These are phyloP conservation scores for Prunella vulgaris DNA, from an alignment of 257 asterid species.

Conservation along the genomic window DNA sequence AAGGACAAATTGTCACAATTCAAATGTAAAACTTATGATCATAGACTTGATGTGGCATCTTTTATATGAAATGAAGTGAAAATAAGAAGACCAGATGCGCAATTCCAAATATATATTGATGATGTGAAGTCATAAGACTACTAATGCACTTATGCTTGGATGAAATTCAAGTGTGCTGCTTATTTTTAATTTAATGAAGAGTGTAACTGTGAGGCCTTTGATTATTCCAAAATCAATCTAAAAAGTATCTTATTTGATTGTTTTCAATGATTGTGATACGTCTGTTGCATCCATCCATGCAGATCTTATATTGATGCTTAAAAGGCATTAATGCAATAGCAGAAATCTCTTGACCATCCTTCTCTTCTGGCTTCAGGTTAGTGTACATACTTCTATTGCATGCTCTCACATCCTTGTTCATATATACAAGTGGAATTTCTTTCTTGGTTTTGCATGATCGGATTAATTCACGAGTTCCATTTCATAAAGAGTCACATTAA, in stretches of 20 bases:
- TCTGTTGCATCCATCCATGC: slow-evolving; percentile 17
- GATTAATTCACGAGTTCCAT: background rate
- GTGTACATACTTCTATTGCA: background rate
- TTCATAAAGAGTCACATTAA: background rate
- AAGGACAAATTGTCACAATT: background rate
- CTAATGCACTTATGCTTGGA: background rate
- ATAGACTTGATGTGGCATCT: too few relatives aligned
- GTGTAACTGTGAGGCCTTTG: background rate
- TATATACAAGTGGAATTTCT: background rate
- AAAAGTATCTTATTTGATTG: background rate
- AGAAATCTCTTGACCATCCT: slow-evolving; percentile 30
- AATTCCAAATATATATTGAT: background rate
- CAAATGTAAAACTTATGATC: background rate
- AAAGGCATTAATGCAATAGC: background rate
- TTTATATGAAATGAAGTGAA: background rate
- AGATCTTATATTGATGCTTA: slow-evolving; percentile 29
- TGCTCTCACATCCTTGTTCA: background rate
- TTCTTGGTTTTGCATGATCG: background rate
- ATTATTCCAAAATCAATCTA: background rate
- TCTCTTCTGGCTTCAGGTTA: slow-evolving; percentile 10
- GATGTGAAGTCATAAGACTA: background rate
- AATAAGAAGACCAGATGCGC: background rate
- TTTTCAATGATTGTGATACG: background rate
- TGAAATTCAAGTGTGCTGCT: background rate
- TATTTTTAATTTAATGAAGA: background rate